phyloP scores from a whole-genome alignment of 768 basidiomycete species.

The Mycena maculata region DNA sequence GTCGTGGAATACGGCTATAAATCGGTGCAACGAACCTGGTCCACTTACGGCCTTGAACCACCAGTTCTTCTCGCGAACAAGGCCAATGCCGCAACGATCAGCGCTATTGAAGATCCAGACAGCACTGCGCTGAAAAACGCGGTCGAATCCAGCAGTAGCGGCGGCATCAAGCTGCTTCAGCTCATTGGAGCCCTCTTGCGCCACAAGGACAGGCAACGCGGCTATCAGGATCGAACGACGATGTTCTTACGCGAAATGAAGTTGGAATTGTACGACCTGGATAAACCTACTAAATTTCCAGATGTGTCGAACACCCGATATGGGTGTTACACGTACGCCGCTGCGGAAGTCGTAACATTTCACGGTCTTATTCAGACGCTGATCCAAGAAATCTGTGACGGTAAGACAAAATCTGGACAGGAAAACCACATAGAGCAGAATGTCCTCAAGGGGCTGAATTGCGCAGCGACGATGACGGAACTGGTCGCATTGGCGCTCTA shows the following conservation, averaged over 20 bases:
- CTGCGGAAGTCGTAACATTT: conserved; percentile 21
- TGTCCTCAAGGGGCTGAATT: too few relatives aligned
- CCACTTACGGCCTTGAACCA: conserved; percentile 13
- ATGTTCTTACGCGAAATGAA: conserved; percentile 29
- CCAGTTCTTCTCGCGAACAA: conserved; percentile 42
- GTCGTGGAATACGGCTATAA: conserved; percentile 38
- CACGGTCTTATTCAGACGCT: too few relatives aligned
- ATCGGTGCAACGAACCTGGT: conserved; percentile 31
- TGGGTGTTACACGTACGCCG: too few relatives aligned
- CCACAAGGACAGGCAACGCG: conserved; percentile 42
- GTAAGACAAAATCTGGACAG: too few relatives aligned
- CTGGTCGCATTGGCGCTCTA: not conserved
- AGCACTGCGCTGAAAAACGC: conserved; percentile 30
- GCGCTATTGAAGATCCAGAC: conserved; percentile 8
- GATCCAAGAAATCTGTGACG: too few relatives aligned
- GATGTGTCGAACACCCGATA: conserved; percentile 27
- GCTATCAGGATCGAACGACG: conserved; percentile 35
- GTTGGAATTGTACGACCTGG: conserved; percentile 18
- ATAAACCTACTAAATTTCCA: conserved; percentile 29
- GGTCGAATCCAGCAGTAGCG: conserved; percentile 34
- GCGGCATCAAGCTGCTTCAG: conserved; percentile 38
- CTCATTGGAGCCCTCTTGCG: conserved; percentile 41
- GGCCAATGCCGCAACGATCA: conserved; percentile 38
- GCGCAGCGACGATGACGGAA: not conserved
- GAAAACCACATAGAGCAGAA: too few relatives aligned